Evolutionary conservation across 768 basidiomycete genomes (phyloP).

Genomic region (Boletellus sp.): DNA sequence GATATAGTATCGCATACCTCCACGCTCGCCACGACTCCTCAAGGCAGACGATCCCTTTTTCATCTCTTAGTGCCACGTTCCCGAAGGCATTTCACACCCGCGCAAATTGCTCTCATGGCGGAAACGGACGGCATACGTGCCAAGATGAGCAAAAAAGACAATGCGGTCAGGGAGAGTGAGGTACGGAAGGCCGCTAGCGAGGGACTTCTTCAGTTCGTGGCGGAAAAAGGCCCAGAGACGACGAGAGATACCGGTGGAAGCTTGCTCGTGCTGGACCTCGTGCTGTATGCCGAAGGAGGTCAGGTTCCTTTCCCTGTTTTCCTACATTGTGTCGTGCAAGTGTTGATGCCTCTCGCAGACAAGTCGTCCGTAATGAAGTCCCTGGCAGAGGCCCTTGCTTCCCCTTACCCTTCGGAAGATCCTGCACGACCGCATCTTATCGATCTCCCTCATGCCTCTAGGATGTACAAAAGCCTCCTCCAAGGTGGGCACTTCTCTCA

Average conservation of each 20-base stretch:
- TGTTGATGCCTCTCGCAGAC: conserved; percentile 43
- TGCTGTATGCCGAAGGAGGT: conserved; percentile 88
- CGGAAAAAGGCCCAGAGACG: conserved; percentile 55
- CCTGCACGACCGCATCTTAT: conserved; percentile 57
- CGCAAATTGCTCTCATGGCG: conserved; percentile 64
- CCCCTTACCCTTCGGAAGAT: conserved; percentile 55
- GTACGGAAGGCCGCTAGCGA: conserved; percentile 71
- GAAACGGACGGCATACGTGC: conserved; percentile 68
- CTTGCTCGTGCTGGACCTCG: conserved; percentile 72
- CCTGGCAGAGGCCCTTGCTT: conserved; percentile 54
- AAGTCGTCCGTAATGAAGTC: conserved; percentile 60
- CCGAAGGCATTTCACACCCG: conserved; percentile 84
- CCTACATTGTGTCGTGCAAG: not conserved
- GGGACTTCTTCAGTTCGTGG: conserved; percentile 67
- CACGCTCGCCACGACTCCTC: conserved; percentile 54
- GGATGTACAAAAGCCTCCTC: conserved; percentile 84
- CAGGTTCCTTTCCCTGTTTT: conserved; percentile 26
- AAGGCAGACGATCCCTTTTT: conserved; percentile 79
- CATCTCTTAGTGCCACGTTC: conserved; percentile 82
- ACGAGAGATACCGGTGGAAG: conserved; percentile 77
- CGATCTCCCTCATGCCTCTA: conserved; percentile 76
- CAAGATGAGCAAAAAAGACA: conserved; percentile 83
- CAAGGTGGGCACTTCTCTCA: conserved; percentile 89
- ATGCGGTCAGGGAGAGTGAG: conserved; percentile 59
- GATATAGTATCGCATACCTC: conserved; percentile 60